phyloP scores from a whole-genome alignment of 257 asterid genomes.

The Solanum tarijense region DNA sequence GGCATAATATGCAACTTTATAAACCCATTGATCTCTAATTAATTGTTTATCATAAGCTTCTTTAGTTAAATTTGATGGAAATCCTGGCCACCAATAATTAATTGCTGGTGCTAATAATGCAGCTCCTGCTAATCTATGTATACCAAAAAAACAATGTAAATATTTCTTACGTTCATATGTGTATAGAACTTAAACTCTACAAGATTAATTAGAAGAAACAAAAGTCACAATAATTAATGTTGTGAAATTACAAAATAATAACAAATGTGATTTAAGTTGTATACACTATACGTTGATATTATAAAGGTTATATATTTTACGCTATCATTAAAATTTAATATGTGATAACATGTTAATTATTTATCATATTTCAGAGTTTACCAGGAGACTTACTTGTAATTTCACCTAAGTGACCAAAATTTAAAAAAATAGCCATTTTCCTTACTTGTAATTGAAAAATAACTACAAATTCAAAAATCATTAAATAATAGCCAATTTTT shows the following conservation, averaged over 20 bases:
- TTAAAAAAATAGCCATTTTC: not conserved
- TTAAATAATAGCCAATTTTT: not conserved
- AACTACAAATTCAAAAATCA: not conserved
- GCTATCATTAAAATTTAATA: not conserved
- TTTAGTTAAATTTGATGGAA: conserved; percentile 38
- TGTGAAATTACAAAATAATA: not conserved
- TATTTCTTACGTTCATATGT: not conserved
- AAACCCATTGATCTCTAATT: conserved; percentile 51
- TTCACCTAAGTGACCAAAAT: not conserved
- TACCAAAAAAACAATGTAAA: not conserved
- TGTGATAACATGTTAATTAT: not conserved
- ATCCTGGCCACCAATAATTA: conserved; percentile 75
- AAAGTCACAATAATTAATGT: too few relatives aligned
- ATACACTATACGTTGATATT: too few relatives aligned
- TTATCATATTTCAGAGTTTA: not conserved
- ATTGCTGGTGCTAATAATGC: conserved; percentile 51
- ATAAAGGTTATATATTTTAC: too few relatives aligned
- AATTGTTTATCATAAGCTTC: conserved; percentile 44
- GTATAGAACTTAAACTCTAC: too few relatives aligned
- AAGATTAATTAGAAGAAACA: too few relatives aligned
- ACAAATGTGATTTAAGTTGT: not conserved
- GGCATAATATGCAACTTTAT: conserved; percentile 50
- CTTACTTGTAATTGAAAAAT: not conserved
- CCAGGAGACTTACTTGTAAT: not conserved
- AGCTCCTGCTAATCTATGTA: conserved; percentile 53